A percentile compares a stretch with the other conserved stretches of the same genome.
Evolutionary conservation across 1,284 basidiomycete species (phyloP).

Genomic region (Wallemia hederae): DNA sequence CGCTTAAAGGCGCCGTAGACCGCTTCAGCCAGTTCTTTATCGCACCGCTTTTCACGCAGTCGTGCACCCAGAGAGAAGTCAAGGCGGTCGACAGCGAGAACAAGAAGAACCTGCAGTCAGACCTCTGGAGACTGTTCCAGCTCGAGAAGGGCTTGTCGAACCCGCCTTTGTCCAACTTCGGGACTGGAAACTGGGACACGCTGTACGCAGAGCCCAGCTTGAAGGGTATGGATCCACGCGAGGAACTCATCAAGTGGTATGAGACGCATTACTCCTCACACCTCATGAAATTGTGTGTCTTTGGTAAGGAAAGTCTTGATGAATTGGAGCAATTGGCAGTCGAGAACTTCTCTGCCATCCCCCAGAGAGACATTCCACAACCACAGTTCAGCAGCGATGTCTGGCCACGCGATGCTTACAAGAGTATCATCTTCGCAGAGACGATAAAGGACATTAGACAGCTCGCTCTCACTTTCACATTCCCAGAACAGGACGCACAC

Average conservation of each 20-base stretch:
- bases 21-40: slow-evolving; percentile 88
- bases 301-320: slow-evolving; percentile 67
- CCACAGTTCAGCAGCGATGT: slow-evolving; percentile 41
- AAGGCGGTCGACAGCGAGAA: slow-evolving; percentile 95
- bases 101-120: slow-evolving; percentile 89
- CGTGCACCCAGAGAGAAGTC: slow-evolving; percentile 75
- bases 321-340: slow-evolving; percentile 40
- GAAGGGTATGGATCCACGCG: slow-evolving; percentile 54
- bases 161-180: slow-evolving; percentile 81
- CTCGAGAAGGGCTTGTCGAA: slow-evolving; percentile 68
- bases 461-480: slow-evolving; percentile 62
- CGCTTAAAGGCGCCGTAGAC: slow-evolving; percentile 53
- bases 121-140: slow-evolving; percentile 90
- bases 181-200: slow-evolving; percentile 63
- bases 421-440: slow-evolving; percentile 61
- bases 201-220: slow-evolving; percentile 30
- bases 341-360: slow-evolving; percentile 43
- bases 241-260: slow-evolving; percentile 89
- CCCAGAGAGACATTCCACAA: slow-evolving; percentile 35
- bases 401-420: slow-evolving; percentile 25
- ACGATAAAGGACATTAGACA: slow-evolving; percentile 73
- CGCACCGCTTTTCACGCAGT: slow-evolving; percentile 63
- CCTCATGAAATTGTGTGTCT: slow-evolving; percentile 68
- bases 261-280: slow-evolving; percentile 69
- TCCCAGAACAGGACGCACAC: slow-evolving; percentile 49